Evolutionary conservation across 805 yeast species (phyloP).

Genomic region (Candida boleticola): DNA sequence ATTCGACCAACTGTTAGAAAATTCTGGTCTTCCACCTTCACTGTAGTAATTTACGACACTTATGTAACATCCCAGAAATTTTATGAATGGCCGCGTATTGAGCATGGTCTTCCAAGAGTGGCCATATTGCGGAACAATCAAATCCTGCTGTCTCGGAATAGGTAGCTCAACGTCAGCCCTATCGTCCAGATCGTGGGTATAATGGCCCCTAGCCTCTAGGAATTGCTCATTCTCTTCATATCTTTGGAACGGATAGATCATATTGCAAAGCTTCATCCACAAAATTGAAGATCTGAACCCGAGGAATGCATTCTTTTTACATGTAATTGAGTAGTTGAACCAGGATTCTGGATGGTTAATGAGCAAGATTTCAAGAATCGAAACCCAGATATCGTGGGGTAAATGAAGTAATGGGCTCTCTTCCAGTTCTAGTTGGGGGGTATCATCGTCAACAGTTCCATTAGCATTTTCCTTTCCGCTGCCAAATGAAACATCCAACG

Average conservation of each 20-base stretch:
- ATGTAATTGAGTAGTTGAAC: constrained; percentile 59
- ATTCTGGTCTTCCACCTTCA: constrained; percentile 73
- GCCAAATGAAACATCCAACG: constrained; percentile 14
- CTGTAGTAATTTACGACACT: constrained; percentile 81
- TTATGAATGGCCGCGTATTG: constrained; percentile 67
- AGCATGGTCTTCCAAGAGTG: constrained; percentile 51
- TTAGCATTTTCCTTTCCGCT: background rate
- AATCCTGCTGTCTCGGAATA: constrained; percentile 30
- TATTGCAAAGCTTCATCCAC: constrained; percentile 50
- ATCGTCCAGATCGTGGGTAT: constrained; percentile 36
- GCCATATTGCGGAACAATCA: constrained; percentile 28
- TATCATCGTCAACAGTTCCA: constrained; percentile 23
- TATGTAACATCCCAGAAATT: constrained; percentile 81
- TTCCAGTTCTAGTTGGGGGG: constrained; percentile 13
- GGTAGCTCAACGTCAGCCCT: constrained; percentile 20
- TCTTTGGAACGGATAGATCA: constrained; percentile 52
- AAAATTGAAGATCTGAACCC: constrained; percentile 52
- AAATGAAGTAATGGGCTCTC: constrained; percentile 31
- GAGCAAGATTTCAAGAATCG: constrained; percentile 49
- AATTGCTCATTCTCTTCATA: constrained; percentile 46
- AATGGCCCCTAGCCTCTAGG: constrained; percentile 19
- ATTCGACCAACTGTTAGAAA: constrained; percentile 62
- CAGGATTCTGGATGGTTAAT: constrained; percentile 57
- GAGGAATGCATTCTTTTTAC: constrained; percentile 53
- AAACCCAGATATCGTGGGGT: constrained; percentile 58